Conservation (phyloP, 129 eudicot species). For the Solidago caesia region DNA sequence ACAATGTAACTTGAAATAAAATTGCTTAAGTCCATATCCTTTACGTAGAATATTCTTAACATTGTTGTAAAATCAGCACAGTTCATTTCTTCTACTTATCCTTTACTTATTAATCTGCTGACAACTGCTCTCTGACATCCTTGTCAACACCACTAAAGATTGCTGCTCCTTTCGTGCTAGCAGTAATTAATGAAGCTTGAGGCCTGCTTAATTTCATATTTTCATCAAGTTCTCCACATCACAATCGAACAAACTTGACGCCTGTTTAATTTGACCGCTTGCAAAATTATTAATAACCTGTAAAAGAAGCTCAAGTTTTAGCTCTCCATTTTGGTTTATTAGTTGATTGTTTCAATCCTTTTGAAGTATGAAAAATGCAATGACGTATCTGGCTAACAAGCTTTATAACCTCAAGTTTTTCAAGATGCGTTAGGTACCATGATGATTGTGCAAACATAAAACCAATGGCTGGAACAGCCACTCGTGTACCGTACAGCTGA, state of each 20-base stretch:
- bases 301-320: background rate
- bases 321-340: background rate
- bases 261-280: slow-evolving; percentile 95
- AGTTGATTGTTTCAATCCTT: background rate
- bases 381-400: slow-evolving; percentile 80
- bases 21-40: no score
- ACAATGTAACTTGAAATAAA: no score
- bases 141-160: slow-evolving; percentile 68
- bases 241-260: slow-evolving; percentile 83
- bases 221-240: slow-evolving; percentile 69
- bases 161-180: slow-evolving; percentile 94
- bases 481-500: slow-evolving; percentile 83
- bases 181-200: slow-evolving; percentile 88
- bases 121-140: slow-evolving; percentile 67
- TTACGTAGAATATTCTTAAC: no score
- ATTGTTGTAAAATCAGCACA: no score
- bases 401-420: slow-evolving; percentile 91
- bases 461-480: slow-evolving; percentile 93
- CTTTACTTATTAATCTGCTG: no score
- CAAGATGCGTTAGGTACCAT: slow-evolving; percentile 94
- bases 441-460: slow-evolving; percentile 98
- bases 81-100: no score
- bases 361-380: background rate
- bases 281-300: slow-evolving; percentile 98
- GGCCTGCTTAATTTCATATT: slow-evolving; percentile 79